Evolutionary conservation across 257 asterid species (phyloP).

Genomic region (Salvia miltiorrhiza): DNA sequence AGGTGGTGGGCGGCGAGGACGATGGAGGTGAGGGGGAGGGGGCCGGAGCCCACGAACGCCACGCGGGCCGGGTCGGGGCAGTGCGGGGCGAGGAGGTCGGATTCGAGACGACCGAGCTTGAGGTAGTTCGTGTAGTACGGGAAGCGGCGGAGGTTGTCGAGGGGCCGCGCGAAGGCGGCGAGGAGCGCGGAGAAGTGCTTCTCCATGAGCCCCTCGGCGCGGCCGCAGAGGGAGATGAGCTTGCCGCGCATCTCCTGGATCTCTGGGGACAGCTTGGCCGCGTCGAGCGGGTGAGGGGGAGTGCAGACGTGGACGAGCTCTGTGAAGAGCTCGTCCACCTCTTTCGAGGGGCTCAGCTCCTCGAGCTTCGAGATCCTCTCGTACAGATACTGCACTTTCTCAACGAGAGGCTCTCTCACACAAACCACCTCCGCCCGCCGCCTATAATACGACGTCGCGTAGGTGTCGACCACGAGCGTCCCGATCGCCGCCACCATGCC

Average conservation of each 20-base stretch:
- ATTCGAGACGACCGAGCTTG: conserved; percentile 59
- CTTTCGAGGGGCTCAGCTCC: conserved; percentile 57
- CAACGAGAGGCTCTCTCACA: conserved; percentile 64
- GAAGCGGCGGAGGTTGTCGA: conserved; percentile 51
- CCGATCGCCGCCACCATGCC: conserved; percentile 46
- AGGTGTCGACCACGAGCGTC: conserved; percentile 50
- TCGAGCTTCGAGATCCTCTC: conserved; percentile 56
- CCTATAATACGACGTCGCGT: conserved; percentile 30
- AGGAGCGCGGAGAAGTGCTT: conserved; percentile 57
- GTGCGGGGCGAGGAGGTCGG: conserved; percentile 49
- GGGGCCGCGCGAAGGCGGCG: conserved; percentile 47
- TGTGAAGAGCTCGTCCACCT: conserved; percentile 65
- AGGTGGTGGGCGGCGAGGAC: conserved; percentile 69
- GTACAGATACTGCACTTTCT: conserved; percentile 48
- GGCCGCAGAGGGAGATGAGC: conserved; percentile 64
- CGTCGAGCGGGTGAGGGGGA: conserved; percentile 80
- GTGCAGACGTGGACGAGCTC: conserved; percentile 68
- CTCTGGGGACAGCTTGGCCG: conserved; percentile 53
- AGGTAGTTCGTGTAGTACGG: conserved; percentile 78
- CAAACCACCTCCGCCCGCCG: conserved; percentile 51
- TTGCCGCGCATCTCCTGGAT: conserved; percentile 57
- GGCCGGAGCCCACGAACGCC: conserved; percentile 88
- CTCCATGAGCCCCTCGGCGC: conserved; percentile 76
- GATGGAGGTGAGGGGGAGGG: conserved; percentile 87
- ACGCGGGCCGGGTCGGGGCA: conserved; percentile 29